Base-by-base conservation (phyloP, 352 stramenopile genomes). In the Globisporangium parvum region DNA sequence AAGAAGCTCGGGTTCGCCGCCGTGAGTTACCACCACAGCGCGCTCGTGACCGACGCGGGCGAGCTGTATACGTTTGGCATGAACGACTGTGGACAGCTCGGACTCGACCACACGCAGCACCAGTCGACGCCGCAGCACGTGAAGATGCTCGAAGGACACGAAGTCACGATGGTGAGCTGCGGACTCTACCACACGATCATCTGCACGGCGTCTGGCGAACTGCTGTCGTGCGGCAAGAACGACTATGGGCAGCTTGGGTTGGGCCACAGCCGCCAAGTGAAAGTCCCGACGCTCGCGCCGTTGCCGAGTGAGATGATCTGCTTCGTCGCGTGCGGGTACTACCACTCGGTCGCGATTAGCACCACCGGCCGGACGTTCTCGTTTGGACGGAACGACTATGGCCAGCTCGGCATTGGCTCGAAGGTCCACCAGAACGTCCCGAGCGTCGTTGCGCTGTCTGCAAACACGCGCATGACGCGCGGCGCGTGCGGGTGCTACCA, bases 51-150 rank as follows among this genome's bases (percentile, higher is more conserved):
- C 0, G 78, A 91, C 18, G 65, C 57, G 9, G 84, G 86, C 1
- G 80, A 93, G 39, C 62, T 95, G 4, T 96, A 89, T 63, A 90
- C 85, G 9, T 96, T 94, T 59, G 86, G 85, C 14, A 93, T 93
- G 84, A 95, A 95, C 33, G 85, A 95, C 66, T 95, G 84, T 55
- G 85, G 85, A 6, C 85, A 95, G 42, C 70, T 95, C 31, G 85
- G 84, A 6, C 66, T 91, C 12, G 84, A 95, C 57, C 77, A 91
- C 53, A 93, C 81, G 12, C 78, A 90, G 37, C 78, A 93, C 47
- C 75, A 87, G 50, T 73, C 78, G 9, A 78, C 71, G 0, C 84
- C 85, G 1, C 82, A 92, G 53, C 62, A 80, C n/a, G 85, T 93
- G 14, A 92, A 88, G 47, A 65, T 66, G 2, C 60, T 95, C n/a